phyloP scores from a whole-genome alignment of 331 rosid genomes.

The Acacia pycnantha region DNA sequence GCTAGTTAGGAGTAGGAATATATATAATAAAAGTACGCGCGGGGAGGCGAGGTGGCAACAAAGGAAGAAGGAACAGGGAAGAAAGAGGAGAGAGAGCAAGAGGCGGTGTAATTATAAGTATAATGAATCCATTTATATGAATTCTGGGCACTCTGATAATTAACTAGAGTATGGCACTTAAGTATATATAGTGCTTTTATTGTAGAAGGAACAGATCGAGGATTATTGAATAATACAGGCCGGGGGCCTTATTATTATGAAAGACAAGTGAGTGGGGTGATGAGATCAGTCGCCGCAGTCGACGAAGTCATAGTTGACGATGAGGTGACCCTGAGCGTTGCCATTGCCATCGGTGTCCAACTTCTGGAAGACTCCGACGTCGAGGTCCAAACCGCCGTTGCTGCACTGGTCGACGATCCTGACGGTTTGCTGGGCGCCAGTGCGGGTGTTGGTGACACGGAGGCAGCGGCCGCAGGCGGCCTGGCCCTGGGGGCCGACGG shows the following conservation, averaged over 20 bases:
- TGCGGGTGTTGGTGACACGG: constrained; percentile 34
- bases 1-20: background rate
- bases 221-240: background rate
- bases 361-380: constrained; percentile 35
- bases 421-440: constrained; percentile 45
- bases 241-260: background rate
- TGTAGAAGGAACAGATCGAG: background rate
- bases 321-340: constrained; percentile 51
- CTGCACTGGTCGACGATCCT: constrained; percentile 78
- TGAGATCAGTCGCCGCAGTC: constrained; percentile 44
- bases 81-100: background rate
- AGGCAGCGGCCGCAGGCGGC: constrained; percentile 55
- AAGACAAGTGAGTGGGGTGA: background rate
- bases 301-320: constrained; percentile 63
- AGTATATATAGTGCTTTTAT: background rate
- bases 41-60: background rate
- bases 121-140: background rate
- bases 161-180: background rate
- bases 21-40: too few species aligned
- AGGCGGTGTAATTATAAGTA: background rate
- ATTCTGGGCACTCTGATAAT: background rate
- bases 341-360: constrained; percentile 52
- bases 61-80: background rate
- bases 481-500: constrained; percentile 64
- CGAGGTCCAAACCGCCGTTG: constrained; percentile 65